Conservation (phyloP, 257 asterid species). For the Apocynum venetum region DNA sequence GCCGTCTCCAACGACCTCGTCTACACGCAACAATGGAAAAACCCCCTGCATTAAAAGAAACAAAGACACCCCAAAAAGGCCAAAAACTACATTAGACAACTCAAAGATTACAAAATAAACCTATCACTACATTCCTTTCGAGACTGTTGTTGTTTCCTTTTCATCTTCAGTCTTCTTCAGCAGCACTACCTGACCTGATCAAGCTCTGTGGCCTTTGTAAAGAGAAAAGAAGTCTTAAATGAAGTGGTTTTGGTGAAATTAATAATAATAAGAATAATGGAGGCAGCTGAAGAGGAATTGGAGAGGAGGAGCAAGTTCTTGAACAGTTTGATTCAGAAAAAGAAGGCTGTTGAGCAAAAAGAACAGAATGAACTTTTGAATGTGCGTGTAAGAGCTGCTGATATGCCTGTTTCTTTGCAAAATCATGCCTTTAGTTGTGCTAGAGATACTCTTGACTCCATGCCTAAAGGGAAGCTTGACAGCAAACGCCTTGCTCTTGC, state of each 20-base stretch:
- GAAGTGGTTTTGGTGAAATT: constrained; percentile 15
- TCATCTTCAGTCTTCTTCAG: background rate
- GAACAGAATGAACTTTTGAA: constrained; percentile 36
- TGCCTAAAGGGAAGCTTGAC: constrained; percentile 56
- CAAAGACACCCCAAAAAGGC: background rate
- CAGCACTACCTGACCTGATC: background rate
- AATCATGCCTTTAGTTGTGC: constrained; percentile 64
- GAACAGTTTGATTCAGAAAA: constrained; percentile 64
- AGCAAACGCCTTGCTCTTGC: constrained; percentile 77
- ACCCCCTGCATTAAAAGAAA: constrained; percentile 4
- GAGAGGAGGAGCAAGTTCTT: constrained; percentile 89
- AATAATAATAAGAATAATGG: constrained; percentile 34
- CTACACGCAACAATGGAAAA: background rate
- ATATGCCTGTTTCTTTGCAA: constrained; percentile 65
- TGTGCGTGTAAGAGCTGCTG: constrained; percentile 72
- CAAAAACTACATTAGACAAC: background rate
- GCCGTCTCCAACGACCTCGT: constrained; percentile 4
- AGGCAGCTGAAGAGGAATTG: constrained; percentile 76
- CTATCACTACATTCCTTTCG: background rate
- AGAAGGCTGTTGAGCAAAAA: constrained; percentile 42
- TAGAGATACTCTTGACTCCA: constrained; percentile 46
- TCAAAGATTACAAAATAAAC: background rate
- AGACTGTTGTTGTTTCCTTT: constrained; percentile 4
- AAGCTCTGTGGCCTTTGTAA: background rate
- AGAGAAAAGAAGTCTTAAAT: background rate